Evolutionary conservation across 345 rosid genomes (phyloP).

Genomic region (Diplotaxis tenuifolia): DNA sequence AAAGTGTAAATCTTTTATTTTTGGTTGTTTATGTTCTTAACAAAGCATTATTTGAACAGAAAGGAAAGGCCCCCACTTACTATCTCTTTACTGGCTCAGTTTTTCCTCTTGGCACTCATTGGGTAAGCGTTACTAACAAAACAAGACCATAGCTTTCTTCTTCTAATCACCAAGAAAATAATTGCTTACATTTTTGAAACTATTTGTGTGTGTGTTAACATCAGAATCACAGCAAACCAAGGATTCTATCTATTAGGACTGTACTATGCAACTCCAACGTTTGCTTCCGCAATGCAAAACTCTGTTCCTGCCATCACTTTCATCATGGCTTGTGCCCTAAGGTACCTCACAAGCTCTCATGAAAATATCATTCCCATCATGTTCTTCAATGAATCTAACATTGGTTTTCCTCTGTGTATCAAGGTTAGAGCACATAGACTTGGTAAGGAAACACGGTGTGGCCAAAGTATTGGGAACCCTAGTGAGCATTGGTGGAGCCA

Average conservation of each 20-base stretch:
- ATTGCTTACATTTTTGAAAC: background rate
- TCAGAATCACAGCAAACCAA: conserved; percentile 82
- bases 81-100: conserved; percentile 58
- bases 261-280: conserved; percentile 69
- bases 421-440: conserved; percentile 59
- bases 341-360: conserved; percentile 35
- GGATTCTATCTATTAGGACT: conserved; percentile 77
- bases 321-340: conserved; percentile 61
- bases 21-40: background rate
- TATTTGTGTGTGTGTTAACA: background rate
- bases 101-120: conserved; percentile 66
- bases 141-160: background rate
- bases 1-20: background rate
- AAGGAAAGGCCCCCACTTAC: conserved; percentile 81
- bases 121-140: conserved; percentile 44
- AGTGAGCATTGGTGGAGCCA: conserved; percentile 77
- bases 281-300: conserved; percentile 92
- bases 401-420: background rate
- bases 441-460: conserved; percentile 63
- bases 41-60: conserved; percentile 40
- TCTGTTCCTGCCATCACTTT: conserved; percentile 87
- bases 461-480: conserved; percentile 71
- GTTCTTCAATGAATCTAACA: background rate
- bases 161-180: background rate
- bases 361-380: background rate